Base-by-base conservation (phyloP, 345 rosid genomes). In the Eucalyptus lansdowneana region DNA sequence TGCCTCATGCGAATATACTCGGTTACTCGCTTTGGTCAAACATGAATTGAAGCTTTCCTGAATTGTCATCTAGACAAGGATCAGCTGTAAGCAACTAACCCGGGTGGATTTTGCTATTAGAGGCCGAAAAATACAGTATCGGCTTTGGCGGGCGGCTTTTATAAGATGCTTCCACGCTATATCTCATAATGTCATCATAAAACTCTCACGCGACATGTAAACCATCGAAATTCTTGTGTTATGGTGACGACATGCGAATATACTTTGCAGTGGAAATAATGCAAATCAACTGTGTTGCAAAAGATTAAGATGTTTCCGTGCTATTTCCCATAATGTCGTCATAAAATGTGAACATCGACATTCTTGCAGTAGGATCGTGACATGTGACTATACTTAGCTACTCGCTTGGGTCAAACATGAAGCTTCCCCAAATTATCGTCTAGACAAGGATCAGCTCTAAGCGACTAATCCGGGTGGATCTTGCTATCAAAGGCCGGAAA, bases 331-430 rank as follows among this genome's bases (percentile, higher is more conserved):
- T 62, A 62, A 62, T 62, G 72, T 62, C 5, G 9, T 29, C 72
- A 62, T 62, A 62, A 53, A 53, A 53, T 53, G 58, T 2, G 5
- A 21, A 53, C 58, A 17, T 72, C 1, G 11, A 53, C 11, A 21
- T 53, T 21, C 58, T 53, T 53, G 11, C 2, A 2, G 0, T 53
- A 53, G 58, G 58, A 21, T 21, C 5, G 0, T 5, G 58, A 62
- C 31, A 62, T 62, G 17, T 0, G 34, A 62, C 4, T 62, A 62
- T 7, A 27, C 34, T 29, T 29, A 1, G 72, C 34, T 29, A 6
- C 34, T 60, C 11, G 1, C 72, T 62, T 29, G 17, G 72, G 34
- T 6, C 72, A 62, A 1, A 62, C 34, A 62, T 62, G 72, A 62
- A 62, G 72, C 34, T 27, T 62, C 31, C 17, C 7, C 72, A 14